Conservation (phyloP, 306 rosid species). For the Dalbergia oliveri region DNA sequence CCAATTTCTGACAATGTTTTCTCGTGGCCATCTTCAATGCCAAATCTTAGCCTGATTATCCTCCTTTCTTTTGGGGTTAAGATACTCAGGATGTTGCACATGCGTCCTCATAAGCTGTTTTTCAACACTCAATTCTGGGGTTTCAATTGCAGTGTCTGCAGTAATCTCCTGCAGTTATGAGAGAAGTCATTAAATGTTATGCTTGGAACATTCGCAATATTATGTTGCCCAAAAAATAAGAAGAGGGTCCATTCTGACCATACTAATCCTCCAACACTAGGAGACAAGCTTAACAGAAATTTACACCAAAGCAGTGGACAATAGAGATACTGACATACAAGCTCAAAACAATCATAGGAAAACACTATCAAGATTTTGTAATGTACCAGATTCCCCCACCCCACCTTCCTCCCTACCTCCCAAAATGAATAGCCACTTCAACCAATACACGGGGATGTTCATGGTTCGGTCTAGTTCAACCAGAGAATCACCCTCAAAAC, state of each 20-base stretch:
- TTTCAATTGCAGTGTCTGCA: conserved; percentile 73
- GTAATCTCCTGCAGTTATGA: conserved; percentile 78
- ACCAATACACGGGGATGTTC: too few species aligned
- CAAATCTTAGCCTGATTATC: conserved; percentile 81
- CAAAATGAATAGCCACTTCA: too few species aligned
- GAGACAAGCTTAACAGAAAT: conserved; percentile 32
- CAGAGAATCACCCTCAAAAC: too few species aligned
- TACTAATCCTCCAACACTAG: neutral
- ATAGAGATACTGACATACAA: conserved; percentile 11
- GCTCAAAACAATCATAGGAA: neutral
- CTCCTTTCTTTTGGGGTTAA: conserved; percentile 74
- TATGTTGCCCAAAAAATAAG: neutral
- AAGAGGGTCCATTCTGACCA: conserved; percentile 9
- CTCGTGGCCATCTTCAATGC: conserved; percentile 74
- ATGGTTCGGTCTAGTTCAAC: too few species aligned
- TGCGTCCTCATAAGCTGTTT: conserved; percentile 88
- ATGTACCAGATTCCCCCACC: too few species aligned
- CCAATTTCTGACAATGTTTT: conserved; percentile 74
- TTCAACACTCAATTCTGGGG: conserved; percentile 65
- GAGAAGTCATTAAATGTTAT: conserved; percentile 27
- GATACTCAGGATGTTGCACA: conserved; percentile 60
- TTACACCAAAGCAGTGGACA: conserved; percentile 17
- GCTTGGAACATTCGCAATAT: neutral
- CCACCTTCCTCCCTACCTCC: too few species aligned
- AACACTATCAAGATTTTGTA: neutral